Percentiles rank a stretch among this genome's conserved stretches.
These are phyloP conservation scores for Alternaria tenuissima DNA, from an alignment of 2,329 filamentous ascomycete species.

Conservation along the genomic window DNA sequence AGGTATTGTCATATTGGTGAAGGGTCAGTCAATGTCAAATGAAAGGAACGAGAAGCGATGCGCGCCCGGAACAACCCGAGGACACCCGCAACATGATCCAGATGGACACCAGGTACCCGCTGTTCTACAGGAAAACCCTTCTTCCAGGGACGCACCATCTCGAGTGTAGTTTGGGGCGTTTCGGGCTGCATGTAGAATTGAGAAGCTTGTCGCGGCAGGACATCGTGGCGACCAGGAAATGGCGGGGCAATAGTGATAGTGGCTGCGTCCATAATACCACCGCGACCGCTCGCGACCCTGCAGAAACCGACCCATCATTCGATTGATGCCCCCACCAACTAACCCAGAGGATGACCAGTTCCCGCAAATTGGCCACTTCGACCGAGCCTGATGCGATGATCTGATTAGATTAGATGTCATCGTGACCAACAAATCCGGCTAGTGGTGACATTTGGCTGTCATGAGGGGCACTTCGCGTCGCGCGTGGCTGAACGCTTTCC, in stretches of 20 bases:
- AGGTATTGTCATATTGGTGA: not conserved
- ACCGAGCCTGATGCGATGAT: conserved; percentile 15
- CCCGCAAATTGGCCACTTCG: not conserved
- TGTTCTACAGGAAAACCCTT: not conserved
- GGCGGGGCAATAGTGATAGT: conserved; percentile 10
- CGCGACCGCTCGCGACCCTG: not conserved
- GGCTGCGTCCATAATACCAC: conserved; percentile 14
- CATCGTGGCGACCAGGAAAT: not conserved
- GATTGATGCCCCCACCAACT: not conserved
- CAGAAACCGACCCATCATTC: not conserved
- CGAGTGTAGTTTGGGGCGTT: not conserved
- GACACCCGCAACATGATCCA: not conserved
- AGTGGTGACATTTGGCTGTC: not conserved
- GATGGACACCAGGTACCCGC: not conserved
- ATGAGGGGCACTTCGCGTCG: conserved; percentile 1
- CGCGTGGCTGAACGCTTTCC: conserved; percentile 1
- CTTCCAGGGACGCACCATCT: not conserved
- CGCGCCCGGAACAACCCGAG: not conserved
- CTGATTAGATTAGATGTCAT: conserved; percentile 27
- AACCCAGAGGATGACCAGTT: not conserved
- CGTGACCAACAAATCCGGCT: conserved; percentile 5
- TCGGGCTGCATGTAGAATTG: not conserved
- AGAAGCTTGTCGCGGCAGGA: not conserved
- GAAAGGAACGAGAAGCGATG: not conserved
- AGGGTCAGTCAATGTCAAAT: not conserved